Evolutionary conservation across 2,329 filamentous ascomycete species (phyloP).

Genomic region (Zasmidium citrigriseum): DNA sequence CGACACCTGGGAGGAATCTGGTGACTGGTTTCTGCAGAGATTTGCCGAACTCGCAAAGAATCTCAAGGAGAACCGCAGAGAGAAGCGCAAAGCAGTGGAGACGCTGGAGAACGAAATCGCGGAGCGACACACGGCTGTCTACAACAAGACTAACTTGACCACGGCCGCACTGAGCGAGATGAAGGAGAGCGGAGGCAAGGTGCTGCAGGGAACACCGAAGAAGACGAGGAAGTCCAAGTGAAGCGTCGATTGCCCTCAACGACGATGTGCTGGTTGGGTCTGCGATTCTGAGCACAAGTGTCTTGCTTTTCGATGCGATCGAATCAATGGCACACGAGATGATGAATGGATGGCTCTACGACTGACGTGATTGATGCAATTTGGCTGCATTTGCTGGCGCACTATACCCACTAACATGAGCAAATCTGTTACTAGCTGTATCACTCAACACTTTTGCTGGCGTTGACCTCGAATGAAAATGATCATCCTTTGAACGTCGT

Average conservation of each 20-base stretch:
- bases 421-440: neutral
- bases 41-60: conserved; percentile 54
- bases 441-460: too few relatives aligned
- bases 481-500: neutral
- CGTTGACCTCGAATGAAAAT: too few relatives aligned
- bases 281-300: neutral
- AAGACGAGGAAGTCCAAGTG: conserved; percentile 30
- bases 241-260: too few relatives aligned
- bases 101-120: conserved; percentile 58
- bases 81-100: conserved; percentile 55
- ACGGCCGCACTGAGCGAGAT: conserved; percentile 43
- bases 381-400: conserved; percentile 22
- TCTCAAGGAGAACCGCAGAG: conserved; percentile 54
- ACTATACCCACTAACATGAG: conserved; percentile 18
- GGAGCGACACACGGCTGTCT: conserved; percentile 53
- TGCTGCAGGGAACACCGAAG: conserved; percentile 51
- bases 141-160: conserved; percentile 48
- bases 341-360: conserved; percentile 7
- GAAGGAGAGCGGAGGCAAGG: conserved; percentile 54
- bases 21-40: conserved; percentile 60
- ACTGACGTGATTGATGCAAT: conserved; percentile 13
- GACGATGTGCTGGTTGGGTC: neutral
- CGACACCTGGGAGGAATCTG: conserved; percentile 62
- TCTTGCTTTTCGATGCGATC: neutral
- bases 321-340: neutral